Base-by-base conservation (phyloP, 441 rosid species). In the Viola pubescens region DNA sequence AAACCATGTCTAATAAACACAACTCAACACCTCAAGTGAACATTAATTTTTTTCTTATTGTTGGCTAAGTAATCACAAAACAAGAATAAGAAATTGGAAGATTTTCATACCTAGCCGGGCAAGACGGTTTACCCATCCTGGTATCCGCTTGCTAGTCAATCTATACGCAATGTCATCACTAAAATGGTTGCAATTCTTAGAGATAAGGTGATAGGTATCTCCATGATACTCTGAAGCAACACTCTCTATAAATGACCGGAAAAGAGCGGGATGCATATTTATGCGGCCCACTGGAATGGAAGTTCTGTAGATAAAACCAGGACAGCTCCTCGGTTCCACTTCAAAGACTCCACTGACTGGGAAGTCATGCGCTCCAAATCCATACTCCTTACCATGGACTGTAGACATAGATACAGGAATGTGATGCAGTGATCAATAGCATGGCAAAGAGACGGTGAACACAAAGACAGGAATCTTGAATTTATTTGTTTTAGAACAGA, bases 101-200 rank as follows among this genome's bases (percentile, higher is more conserved):
- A 45, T 41, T 12, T 60, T 37, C 48, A 70, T 72, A 85, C 95
- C 95, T 78, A 87, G 60, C 70, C 79, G 82, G 11, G 91, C 95
- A 48, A 87, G 82, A 68, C 95, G 90, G 70, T 87, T 87, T 46
- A 87, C 89, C 89, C 91, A 87, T 38, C 91, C 81, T 3, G 95
- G 95, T 72, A 84, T 75, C 49, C 44, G 65, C 70, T 72, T 81
- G 66, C 77, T 73, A 0, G 78, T 77, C 77, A 84, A 72, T 74
- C 77, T 84, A 62, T 58, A 45, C 0, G 86, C 64, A 13, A 87
- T 74, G 44, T 87, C 84, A 12, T 87, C 84, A 4, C 89, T 87
- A 52, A 87, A 87, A 66, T 87, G 89, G 73, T 87, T 87, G 81
- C 95, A 87, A 65, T 87, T 87, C 72, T 85, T 87, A 57, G 91